phyloP scores from a whole-genome alignment of 2,329 filamentous ascomycete species.

The Talaromyces piceae region DNA sequence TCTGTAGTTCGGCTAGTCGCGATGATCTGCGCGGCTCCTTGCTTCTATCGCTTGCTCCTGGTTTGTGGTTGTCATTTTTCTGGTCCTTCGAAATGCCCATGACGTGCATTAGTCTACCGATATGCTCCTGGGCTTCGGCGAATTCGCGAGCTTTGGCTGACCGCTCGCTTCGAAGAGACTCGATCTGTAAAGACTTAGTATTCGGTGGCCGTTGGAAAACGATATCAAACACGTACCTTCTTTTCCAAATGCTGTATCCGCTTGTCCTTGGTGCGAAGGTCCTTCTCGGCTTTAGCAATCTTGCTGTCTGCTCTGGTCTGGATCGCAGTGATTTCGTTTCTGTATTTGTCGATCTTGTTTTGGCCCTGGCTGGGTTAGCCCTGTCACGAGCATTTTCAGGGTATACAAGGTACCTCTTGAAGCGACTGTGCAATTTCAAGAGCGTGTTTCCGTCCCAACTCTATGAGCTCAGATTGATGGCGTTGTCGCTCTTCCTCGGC shows the following conservation, averaged over 20 bases:
- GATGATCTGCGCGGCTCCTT: constrained; percentile 7
- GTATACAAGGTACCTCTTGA: constrained; percentile 18
- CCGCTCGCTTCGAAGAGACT: constrained; percentile 28
- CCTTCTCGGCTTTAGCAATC: constrained; percentile 18
- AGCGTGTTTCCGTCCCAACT: constrained; percentile 17
- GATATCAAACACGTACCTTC: constrained; percentile 19
- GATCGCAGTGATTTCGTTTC: constrained; percentile 21
- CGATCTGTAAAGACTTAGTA: constrained; percentile 18
- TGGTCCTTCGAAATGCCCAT: constrained; percentile 28
- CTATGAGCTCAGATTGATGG: constrained; percentile 15
- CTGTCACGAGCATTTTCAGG: background rate
- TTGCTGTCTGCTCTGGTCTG: constrained; percentile 19
- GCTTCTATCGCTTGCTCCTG: constrained; percentile 3
- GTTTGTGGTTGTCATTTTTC: constrained; percentile 8
- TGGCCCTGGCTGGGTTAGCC: constrained; percentile 5
- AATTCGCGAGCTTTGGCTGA: constrained; percentile 32
- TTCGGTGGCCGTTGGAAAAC: background rate
- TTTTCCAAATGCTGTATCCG: constrained; percentile 25
- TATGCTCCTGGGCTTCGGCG: constrained; percentile 33
- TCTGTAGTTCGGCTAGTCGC: constrained; percentile 5
- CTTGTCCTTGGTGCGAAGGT: constrained; percentile 24
- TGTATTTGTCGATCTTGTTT: constrained; percentile 18
- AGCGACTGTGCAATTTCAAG: constrained; percentile 14
- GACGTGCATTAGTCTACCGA: constrained; percentile 30
- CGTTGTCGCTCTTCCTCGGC: constrained; percentile 18